These are phyloP conservation scores for Mortierella sp. DNA, from an alignment of 371 early-diverging fungal genomes.

Conservation along the genomic window DNA sequence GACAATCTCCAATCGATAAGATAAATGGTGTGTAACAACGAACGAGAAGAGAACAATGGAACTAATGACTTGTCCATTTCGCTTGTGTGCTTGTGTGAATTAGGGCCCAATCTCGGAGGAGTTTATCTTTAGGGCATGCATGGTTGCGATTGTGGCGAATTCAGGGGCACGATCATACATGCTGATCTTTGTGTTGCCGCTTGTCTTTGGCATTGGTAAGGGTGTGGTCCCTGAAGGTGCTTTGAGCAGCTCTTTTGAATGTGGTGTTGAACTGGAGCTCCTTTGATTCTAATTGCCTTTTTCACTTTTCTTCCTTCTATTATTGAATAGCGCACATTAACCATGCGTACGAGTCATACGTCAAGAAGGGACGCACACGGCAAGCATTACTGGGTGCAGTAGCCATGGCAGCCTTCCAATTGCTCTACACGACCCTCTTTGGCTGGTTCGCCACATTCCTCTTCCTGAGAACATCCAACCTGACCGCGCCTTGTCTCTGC, in stretches of 20 bases:
- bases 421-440: slow-evolving; percentile 44
- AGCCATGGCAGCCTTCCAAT: slow-evolving; percentile 22
- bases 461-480: slow-evolving; percentile 48
- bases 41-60: not conserved
- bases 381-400: slow-evolving; percentile 29
- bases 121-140: slow-evolving; percentile 47
- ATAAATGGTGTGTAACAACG: not conserved
- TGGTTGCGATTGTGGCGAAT: slow-evolving; percentile 32
- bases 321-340: slow-evolving; percentile 38
- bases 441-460: slow-evolving; percentile 52
- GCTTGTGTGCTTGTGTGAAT: not conserved
- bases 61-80: not conserved
- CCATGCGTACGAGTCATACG: slow-evolving; percentile 42
- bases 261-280: not conserved
- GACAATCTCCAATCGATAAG: no score
- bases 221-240: not conserved
- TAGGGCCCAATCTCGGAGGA: slow-evolving; percentile 51
- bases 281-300: not conserved
- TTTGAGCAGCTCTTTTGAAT: no score
- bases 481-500: slow-evolving; percentile 34
- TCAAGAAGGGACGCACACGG: slow-evolving; percentile 33
- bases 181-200: slow-evolving; percentile 47
- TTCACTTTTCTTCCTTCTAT: not conserved
- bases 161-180: slow-evolving; percentile 25
- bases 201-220: slow-evolving; percentile 56